Base-by-base conservation (phyloP, 129 eudicot species). In the Flaveria brownii region DNA sequence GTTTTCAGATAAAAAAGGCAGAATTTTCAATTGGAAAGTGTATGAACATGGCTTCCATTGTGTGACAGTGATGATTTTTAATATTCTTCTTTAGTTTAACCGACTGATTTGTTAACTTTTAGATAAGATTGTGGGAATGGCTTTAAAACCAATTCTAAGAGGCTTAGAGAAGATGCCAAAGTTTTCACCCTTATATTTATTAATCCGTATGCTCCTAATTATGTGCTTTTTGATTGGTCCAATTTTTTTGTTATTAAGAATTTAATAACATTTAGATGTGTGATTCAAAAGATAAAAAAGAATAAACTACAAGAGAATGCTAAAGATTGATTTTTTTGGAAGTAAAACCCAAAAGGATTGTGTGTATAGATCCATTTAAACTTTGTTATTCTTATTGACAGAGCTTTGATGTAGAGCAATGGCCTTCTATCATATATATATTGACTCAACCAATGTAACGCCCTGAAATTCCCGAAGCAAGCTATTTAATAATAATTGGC, bases 121-220 rank as follows among this genome's bases (percentile, higher is more conserved):
- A 93, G 98, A 93, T 30, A 30, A 30, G 36, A 30, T 30, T 30
- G 4, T 84, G 97, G 97, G 50, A 93, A 93, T 74, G 98, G 98
- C 70, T 93, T 93, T 73, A 93, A 91, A 85, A 93, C 97, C 9
- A 91, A 96, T 76, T 80, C 98, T 45, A 88, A 90, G 96, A 84
- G 98, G 83, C 98, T 93, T 78, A 97, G 98, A 59, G 89, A 96
- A 36, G 97, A 93, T 59, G 98, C 77, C 72, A 81, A 90, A 73
- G 96, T 93, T 78, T 93, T 93, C 93, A 93, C 86, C 70, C 96
- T 96, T 33, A 71, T 73, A 72, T 22, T 15, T 0, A 76, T 71
- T 50, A 75, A 70, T 72, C 80, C 86, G 97, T 90, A 80, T 26
- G 82, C 26, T 12, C 68, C 52, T 46, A 16, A 59, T 15, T 11